Percentiles rank a stretch among this genome's conserved stretches.
These are phyloP conservation scores for Coemansia pectinata DNA, from an alignment of 192 early-diverging fungal genomes.

Conservation along the genomic window DNA sequence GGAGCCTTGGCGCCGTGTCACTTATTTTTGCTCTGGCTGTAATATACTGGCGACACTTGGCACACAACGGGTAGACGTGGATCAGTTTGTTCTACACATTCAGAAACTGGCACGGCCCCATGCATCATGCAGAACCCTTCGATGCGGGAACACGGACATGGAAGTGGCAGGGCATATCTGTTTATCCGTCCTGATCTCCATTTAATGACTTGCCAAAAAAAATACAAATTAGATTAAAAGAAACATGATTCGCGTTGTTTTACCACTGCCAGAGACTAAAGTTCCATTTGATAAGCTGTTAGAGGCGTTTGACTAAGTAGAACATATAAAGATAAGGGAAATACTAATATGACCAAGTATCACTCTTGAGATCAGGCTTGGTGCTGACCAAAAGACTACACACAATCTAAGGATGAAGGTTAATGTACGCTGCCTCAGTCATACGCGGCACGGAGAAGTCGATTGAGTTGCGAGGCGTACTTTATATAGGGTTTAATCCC, in stretches of 20 bases:
- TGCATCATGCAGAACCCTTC: background rate
- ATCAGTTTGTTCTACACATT: background rate
- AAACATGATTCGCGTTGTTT: background rate
- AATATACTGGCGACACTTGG: background rate
- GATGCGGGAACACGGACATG: background rate
- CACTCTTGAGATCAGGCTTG: too few relatives aligned
- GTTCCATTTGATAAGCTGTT: too few relatives aligned
- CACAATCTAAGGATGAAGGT: too few relatives aligned
- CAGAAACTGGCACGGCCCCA: background rate
- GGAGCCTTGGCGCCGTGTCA: slow-evolving; percentile 27
- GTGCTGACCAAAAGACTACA: too few relatives aligned
- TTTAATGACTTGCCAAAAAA: background rate
- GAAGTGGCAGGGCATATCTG: background rate
- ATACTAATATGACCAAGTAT: too few relatives aligned
- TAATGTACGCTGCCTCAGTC: background rate
- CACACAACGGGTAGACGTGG: background rate
- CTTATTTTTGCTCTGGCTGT: slow-evolving; percentile 38
- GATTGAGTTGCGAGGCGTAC: background rate
- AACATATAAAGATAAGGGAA: too few relatives aligned
- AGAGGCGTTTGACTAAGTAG: too few relatives aligned
- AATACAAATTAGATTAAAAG: background rate
- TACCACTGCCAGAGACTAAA: too few relatives aligned
- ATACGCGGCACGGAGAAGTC: background rate
- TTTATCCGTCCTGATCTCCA: background rate
- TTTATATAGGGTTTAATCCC: background rate